These are phyloP conservation scores for Jatropha curcas DNA, from an alignment of 345 rosid species.

Conservation along the genomic window DNA sequence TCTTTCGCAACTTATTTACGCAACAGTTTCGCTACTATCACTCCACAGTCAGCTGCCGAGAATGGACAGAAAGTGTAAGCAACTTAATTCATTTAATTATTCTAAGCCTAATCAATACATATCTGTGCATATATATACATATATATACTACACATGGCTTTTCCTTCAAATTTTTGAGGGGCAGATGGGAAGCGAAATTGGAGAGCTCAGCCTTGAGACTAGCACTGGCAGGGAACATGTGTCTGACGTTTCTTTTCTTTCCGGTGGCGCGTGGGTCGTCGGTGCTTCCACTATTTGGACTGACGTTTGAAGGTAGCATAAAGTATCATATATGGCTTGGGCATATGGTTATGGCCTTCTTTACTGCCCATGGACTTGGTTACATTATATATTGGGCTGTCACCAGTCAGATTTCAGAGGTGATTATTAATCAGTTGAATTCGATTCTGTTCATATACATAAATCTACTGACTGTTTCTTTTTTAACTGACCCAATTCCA, in stretches of 20 bases:
- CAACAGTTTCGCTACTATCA: conserved; percentile 40
- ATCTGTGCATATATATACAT: no score
- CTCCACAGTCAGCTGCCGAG: conserved; percentile 39
- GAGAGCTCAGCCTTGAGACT: conserved; percentile 29
- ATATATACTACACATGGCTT: no score
- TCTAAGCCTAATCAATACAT: no score
- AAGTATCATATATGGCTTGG: conserved; percentile 95
- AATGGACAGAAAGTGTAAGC: conserved; percentile 50
- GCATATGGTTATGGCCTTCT: conserved; percentile 59
- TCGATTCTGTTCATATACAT: no score
- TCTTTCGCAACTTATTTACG: conserved; percentile 44
- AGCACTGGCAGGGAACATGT: conserved; percentile 64
- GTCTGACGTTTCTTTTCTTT: conserved; percentile 63
- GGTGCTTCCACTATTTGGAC: conserved; percentile 58
- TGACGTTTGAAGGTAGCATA: conserved; percentile 81
- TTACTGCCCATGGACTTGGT: conserved; percentile 63
- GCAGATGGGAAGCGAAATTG: conserved; percentile 71
- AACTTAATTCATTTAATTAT: no score
- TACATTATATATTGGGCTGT: conserved; percentile 50
- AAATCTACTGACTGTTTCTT: no score
- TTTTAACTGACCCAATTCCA: no score
- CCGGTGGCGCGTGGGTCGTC: conserved; percentile 89
- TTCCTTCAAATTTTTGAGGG: no score
- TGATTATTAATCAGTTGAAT: no score
- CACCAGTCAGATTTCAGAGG: conserved; percentile 43